A percentile compares a stretch with the other conserved stretches of the same genome.
Evolutionary conservation across 2,329 filamentous ascomycete species (phyloP).

Genomic region (Torrubiellomyces zombiae): DNA sequence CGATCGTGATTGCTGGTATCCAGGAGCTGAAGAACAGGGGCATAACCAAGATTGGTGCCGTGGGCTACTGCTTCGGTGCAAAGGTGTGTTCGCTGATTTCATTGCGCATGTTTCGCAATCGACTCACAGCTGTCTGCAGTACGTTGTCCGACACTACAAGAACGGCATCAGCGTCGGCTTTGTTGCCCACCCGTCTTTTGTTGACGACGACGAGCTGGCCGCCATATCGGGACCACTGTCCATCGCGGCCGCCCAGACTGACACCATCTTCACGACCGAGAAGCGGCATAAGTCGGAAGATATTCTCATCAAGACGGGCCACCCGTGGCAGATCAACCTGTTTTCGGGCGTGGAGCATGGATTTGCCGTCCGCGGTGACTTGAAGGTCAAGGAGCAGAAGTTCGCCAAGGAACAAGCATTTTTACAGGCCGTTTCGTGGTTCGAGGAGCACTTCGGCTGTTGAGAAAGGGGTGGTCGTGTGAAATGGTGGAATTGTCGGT

Average conservation of each 20-base stretch:
- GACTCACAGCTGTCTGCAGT: conserved; percentile 28
- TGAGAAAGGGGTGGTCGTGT: background rate
- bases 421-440: conserved; percentile 59
- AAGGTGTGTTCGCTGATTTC: no score
- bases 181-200: conserved; percentile 47
- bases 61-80: conserved; percentile 51
- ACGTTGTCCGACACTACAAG: conserved; percentile 50
- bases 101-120: conserved; percentile 23
- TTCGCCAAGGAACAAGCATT: conserved; percentile 71
- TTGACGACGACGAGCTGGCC: conserved; percentile 40
- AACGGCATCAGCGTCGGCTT: conserved; percentile 39
- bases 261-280: conserved; percentile 38
- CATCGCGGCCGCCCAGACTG: conserved; percentile 47
- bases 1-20: conserved; percentile 21
- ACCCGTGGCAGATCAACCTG: conserved; percentile 51
- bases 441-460: conserved; percentile 32
- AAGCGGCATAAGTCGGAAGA: conserved; percentile 41
- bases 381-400: conserved; percentile 30
- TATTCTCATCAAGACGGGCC: conserved; percentile 33
- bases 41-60: conserved; percentile 34
- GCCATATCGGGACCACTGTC: conserved; percentile 38
- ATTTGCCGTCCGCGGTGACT: conserved; percentile 53
- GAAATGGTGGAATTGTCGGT: no score
- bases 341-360: conserved; percentile 56
- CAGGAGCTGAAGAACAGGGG: conserved; percentile 38